These are phyloP conservation scores for Synchytrium microbalum DNA, from an alignment of 371 early-diverging fungal species.

Conservation along the genomic window DNA sequence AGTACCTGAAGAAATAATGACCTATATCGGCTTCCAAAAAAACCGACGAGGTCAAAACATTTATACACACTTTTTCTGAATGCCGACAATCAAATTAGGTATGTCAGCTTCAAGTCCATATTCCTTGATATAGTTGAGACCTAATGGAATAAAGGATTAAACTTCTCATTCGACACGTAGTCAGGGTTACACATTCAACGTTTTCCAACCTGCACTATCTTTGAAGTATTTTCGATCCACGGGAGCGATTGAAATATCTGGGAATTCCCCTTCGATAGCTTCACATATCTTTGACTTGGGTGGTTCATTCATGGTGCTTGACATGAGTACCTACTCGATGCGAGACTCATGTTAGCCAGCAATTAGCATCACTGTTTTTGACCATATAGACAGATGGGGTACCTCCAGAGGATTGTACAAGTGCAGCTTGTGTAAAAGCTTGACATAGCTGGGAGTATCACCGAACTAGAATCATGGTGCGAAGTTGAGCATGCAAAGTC, in stretches of 20 bases:
- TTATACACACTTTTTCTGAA: conserved; percentile 9
- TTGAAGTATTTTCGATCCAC: conserved; percentile 51
- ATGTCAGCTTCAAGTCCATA: conserved; percentile 36
- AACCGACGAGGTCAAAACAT: conserved; percentile 20
- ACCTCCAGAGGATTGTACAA: conserved; percentile 55
- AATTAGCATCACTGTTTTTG: neutral
- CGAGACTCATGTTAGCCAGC: no score
- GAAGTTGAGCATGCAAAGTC: neutral
- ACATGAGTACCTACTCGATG: conserved; percentile 41
- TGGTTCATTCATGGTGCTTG: conserved; percentile 35
- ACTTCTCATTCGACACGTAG: neutral
- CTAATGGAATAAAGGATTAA: conserved; percentile 14
- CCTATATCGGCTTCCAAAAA: conserved; percentile 29
- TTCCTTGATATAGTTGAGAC: conserved; percentile 37
- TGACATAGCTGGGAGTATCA: conserved; percentile 55
- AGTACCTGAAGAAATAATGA: conserved; percentile 40
- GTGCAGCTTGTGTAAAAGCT: conserved; percentile 54
- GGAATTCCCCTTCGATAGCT: conserved; percentile 40
- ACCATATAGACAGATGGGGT: conserved; percentile 3
- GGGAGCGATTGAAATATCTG: conserved; percentile 36
- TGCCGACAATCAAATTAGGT: neutral
- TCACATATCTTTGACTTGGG: conserved; percentile 37
- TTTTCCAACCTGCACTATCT: conserved; percentile 40
- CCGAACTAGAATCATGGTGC: conserved; percentile 37
- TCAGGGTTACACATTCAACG: neutral